phyloP scores from a whole-genome alignment of 75 land plant genomes.

The Pinus tabuliformis region DNA sequence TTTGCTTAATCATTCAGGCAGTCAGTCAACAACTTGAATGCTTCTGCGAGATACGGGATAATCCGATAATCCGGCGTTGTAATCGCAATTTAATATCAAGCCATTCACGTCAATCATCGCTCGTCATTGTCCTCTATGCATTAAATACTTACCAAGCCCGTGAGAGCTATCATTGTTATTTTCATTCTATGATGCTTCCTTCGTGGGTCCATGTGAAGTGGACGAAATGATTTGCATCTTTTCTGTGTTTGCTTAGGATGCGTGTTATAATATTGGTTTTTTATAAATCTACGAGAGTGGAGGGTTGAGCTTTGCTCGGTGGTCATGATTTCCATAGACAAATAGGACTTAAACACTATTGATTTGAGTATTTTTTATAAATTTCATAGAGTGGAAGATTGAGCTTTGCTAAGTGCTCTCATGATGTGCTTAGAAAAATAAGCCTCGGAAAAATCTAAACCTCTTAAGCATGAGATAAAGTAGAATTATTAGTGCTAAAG shows the following conservation, averaged over 20 bases:
- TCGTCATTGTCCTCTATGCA: background rate
- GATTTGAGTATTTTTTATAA: too few relatives aligned
- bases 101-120: background rate
- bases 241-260: background rate
- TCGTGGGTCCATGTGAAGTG: background rate
- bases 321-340: too few relatives aligned
- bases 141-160: background rate
- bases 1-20: background rate
- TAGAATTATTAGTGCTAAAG: too few relatives aligned
- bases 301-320: too few relatives aligned
- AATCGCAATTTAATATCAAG: background rate
- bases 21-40: conserved; percentile 8
- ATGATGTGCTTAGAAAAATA: too few relatives aligned
- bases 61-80: background rate
- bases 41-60: background rate
- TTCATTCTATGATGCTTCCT: background rate
- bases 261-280: background rate
- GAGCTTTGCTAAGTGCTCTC: too few relatives aligned
- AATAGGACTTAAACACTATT: too few relatives aligned
- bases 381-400: too few relatives aligned
- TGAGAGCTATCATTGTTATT: background rate
- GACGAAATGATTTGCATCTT: background rate
- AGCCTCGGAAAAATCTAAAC: too few relatives aligned
- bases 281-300: background rate
- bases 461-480: too few relatives aligned